phyloP scores from a whole-genome alignment of 768 basidiomycete species.

The Trametes gibbosa region DNA sequence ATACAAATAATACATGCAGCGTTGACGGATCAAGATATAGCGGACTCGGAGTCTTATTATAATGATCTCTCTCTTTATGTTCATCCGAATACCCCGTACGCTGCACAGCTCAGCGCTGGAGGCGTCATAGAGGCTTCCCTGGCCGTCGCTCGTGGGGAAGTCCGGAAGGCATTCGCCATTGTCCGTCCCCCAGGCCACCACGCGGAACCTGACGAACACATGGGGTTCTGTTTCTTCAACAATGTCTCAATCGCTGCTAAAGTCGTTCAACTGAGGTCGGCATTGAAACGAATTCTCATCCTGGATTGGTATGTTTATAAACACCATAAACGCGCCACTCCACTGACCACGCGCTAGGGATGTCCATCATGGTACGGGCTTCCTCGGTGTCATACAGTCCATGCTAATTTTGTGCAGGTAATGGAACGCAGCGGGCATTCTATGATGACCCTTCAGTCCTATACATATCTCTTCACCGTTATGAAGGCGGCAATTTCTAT shows the following conservation, averaged over 20 bases:
- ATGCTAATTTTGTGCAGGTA: slow-evolving; percentile 50
- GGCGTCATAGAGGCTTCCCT: slow-evolving; percentile 90
- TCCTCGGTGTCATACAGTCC: background rate
- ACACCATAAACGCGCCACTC: background rate
- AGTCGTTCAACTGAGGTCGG: slow-evolving; percentile 69
- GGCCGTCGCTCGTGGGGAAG: slow-evolving; percentile 75
- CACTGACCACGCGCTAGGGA: slow-evolving; percentile 55
- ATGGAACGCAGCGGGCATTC: slow-evolving; percentile 96
- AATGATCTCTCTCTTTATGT: slow-evolving; percentile 93
- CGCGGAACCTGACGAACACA: slow-evolving; percentile 95
- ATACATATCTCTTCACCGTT: slow-evolving; percentile 94
- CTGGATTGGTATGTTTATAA: slow-evolving; percentile 82
- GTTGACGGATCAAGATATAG: slow-evolving; percentile 72
- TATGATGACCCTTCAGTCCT: slow-evolving; percentile 89
- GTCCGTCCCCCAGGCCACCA: slow-evolving; percentile 98
- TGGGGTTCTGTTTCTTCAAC: slow-evolving; percentile 99
- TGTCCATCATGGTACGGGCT: slow-evolving; percentile 79
- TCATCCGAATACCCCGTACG: slow-evolving; percentile 76
- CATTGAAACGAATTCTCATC: slow-evolving; percentile 81
- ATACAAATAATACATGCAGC: slow-evolving; percentile 38
- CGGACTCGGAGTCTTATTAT: slow-evolving; percentile 78
- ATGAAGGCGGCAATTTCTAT: slow-evolving; percentile 89
- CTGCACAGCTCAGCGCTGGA: slow-evolving; percentile 88
- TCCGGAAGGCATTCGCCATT: slow-evolving; percentile 90
- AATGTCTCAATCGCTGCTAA: slow-evolving; percentile 92